These are phyloP conservation scores for Mucor indicus DNA, from an alignment of 371 early-diverging fungal species.

Conservation along the genomic window DNA sequence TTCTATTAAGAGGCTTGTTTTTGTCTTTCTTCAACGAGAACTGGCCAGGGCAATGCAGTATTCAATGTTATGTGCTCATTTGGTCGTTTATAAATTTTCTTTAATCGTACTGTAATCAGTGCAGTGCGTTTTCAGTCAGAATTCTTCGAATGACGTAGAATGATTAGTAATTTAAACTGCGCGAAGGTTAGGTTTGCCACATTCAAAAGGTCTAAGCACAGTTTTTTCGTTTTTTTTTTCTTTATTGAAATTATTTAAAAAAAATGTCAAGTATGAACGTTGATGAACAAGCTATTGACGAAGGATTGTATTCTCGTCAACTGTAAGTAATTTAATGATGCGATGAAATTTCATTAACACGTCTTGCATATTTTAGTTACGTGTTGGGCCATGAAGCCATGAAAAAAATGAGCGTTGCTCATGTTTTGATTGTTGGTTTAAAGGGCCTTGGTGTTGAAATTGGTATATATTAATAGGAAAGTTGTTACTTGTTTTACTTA, in stretches of 20 bases:
- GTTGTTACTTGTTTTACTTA: not conserved
- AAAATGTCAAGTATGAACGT: slow-evolving; percentile 34
- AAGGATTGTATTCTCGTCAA: slow-evolving; percentile 96
- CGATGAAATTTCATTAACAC: no score
- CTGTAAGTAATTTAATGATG: slow-evolving; percentile 64
- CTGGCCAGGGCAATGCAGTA: no score
- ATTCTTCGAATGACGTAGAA: no score
- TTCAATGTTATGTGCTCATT: no score
- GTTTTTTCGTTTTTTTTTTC: not conserved
- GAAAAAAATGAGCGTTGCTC: slow-evolving; percentile 96
- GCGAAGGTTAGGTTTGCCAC: no score
- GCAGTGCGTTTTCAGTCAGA: no score
- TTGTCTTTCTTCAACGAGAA: no score
- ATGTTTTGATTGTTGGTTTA: slow-evolving; percentile 96
- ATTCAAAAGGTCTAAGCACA: no score
- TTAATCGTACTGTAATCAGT: no score
- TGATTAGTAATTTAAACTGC: no score
- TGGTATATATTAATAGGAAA: slow-evolving; percentile 48
- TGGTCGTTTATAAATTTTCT: no score
- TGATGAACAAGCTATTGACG: slow-evolving; percentile 77
- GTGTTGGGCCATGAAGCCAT: slow-evolving; percentile 99
- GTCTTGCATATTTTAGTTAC: slow-evolving; percentile 67
- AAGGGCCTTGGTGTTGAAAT: slow-evolving; percentile 99
- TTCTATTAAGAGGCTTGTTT: no score
- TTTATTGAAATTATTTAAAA: not conserved